Conservation (phyloP, 1,139 yeast genomes). For the Geotrichum cucujoidarum region DNA sequence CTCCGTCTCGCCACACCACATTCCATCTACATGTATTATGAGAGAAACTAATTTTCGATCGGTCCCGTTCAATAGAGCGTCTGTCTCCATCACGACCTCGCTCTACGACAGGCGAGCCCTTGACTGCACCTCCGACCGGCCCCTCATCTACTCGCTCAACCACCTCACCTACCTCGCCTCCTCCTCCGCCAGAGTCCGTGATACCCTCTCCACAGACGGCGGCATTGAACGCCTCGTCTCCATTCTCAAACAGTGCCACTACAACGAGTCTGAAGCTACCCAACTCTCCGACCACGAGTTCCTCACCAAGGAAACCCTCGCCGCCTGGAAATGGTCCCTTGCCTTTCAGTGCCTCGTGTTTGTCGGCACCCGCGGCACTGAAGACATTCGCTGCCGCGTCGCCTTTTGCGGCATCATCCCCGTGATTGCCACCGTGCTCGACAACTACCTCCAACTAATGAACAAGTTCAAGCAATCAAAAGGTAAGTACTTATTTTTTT, state of each 20-base stretch:
- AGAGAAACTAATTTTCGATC: constrained; percentile 87
- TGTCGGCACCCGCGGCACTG: constrained; percentile 90
- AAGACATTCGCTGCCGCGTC: constrained; percentile 73
- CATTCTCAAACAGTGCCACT: constrained; percentile 74
- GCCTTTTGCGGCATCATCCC: constrained; percentile 92
- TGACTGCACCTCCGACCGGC: constrained; percentile 85
- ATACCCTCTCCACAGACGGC: constrained; percentile 83
- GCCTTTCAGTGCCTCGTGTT: constrained; percentile 89
- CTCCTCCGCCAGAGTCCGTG: constrained; percentile 83
- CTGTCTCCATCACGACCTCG: constrained; percentile 81
- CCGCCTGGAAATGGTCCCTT: constrained; percentile 96
- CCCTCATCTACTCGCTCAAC: constrained; percentile 85
- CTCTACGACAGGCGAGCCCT: constrained; percentile 88
- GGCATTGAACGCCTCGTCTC: constrained; percentile 85
- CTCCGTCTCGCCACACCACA: neutral
- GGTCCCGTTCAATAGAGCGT: constrained; percentile 74
- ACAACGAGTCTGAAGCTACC: constrained; percentile 13
- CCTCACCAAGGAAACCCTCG: constrained; percentile 42
- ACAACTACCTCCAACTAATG: constrained; percentile 55
- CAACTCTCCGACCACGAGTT: constrained; percentile 5
- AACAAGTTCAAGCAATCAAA: constrained; percentile 10
- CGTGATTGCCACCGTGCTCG: constrained; percentile 83
- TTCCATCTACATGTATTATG: constrained; percentile 44
- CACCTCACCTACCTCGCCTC: constrained; percentile 84
- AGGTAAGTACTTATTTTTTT: constrained; percentile 9